phyloP scores from a whole-genome alignment of 805 yeast species.

The Starmerella apicola region DNA sequence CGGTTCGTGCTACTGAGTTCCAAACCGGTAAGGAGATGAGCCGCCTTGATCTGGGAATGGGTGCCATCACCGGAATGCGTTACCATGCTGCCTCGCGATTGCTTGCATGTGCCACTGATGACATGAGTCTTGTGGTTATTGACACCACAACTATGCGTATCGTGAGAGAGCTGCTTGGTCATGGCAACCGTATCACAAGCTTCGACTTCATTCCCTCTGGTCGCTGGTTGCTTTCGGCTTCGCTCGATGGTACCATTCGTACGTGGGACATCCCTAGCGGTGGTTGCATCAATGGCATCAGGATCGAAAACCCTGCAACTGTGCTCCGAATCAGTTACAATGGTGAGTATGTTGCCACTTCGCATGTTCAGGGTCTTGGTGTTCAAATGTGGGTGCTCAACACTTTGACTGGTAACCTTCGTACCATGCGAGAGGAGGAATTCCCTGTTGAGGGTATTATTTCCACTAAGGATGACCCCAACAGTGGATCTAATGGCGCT shows the following conservation, averaged over 20 bases:
- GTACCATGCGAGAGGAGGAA: slow-evolving; percentile 64
- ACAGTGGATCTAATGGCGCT: slow-evolving; percentile 24
- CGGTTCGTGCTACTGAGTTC: slow-evolving; percentile 78
- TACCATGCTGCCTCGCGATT: slow-evolving; percentile 76
- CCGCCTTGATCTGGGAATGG: slow-evolving; percentile 48
- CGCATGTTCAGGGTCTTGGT: slow-evolving; percentile 85
- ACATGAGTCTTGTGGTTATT: slow-evolving; percentile 66
- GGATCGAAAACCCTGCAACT: slow-evolving; percentile 68
- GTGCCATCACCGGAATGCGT: slow-evolving; percentile 55
- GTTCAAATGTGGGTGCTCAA: slow-evolving; percentile 85
- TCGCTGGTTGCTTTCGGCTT: slow-evolving; percentile 78
- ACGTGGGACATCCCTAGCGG: slow-evolving; percentile 98
- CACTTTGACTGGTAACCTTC: slow-evolving; percentile 66
- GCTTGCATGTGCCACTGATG: slow-evolving; percentile 76
- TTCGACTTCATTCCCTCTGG: slow-evolving; percentile 91
- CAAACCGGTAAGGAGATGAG: slow-evolving; percentile 55
- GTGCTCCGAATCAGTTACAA: slow-evolving; percentile 67
- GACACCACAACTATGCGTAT: slow-evolving; percentile 71
- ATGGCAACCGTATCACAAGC: slow-evolving; percentile 72
- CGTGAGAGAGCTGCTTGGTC: slow-evolving; percentile 83
- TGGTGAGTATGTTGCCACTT: slow-evolving; percentile 83
- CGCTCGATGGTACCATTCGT: slow-evolving; percentile 76
- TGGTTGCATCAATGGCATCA: slow-evolving; percentile 86
- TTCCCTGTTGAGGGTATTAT: slow-evolving; percentile 33
- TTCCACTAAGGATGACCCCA: slow-evolving; percentile 42